Conservation (phyloP, 257 asterid genomes). For the Scutellaria galericulata region DNA sequence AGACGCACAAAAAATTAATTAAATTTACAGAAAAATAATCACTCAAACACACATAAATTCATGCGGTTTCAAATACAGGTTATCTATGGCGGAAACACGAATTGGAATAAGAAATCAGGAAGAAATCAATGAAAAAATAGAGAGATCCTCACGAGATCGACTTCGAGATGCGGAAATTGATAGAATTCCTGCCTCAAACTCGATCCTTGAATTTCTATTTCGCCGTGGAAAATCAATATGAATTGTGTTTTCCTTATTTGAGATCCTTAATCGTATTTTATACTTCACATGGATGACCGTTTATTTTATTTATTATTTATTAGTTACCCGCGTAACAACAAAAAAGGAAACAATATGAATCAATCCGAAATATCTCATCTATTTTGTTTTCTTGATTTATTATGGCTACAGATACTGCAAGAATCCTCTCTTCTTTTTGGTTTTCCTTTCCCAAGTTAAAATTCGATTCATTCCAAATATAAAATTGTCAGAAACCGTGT, state of each 20-base stretch:
- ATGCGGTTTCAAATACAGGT: conserved; percentile 7
- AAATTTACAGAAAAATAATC: conserved; percentile 1
- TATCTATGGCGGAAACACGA: conserved; percentile 15
- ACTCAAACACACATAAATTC: not conserved
- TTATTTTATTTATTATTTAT: not conserved
- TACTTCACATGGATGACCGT: conserved; percentile 24
- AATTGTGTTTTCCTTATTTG: not conserved
- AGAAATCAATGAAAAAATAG: not conserved
- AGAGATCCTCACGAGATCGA: conserved; percentile 33
- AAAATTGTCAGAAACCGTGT: too few species aligned
- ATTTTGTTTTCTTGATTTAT: not conserved
- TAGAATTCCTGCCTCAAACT: conserved; percentile 9
- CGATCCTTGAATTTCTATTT: conserved; percentile 27
- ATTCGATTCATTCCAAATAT: too few species aligned
- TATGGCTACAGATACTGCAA: too few species aligned
- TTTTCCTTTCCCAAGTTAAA: too few species aligned
- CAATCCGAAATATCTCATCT: not conserved
- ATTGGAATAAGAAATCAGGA: not conserved
- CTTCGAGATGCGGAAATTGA: conserved; percentile 18
- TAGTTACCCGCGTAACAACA: conserved; percentile 2
- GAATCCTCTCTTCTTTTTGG: too few species aligned
- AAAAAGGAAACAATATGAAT: not conserved
- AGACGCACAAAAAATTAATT: not conserved
- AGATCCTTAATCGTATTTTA: conserved; percentile 1
- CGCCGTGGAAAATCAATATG: conserved; percentile 17